Evolutionary conservation across 345 rosid species (phyloP), one percentile per base, ranked within the genome.

Genomic region (Salix purpurea): DNA sequence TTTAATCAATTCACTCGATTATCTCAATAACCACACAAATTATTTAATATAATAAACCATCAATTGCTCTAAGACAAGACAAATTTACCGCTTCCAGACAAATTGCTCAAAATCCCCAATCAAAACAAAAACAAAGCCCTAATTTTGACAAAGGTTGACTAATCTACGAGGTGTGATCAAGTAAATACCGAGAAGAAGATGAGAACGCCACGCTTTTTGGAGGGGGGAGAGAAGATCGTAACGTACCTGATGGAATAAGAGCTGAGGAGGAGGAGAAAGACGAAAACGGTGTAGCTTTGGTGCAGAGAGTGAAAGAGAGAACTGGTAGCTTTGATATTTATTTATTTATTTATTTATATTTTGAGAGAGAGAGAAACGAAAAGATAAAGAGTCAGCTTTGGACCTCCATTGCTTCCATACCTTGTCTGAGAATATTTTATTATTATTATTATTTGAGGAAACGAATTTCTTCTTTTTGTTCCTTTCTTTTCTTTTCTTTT

Each of bases 381-480:
- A 36, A 44, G 82, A 69, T 58, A 68, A 74, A 69, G 67, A 65
- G 44, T 68, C 77, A 67, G 79, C 76, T 76, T 80, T 80, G 58
- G 68, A 54, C 54, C 70, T 76, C 79, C 77, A 60, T 66, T 72
- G 77, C 77, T 72, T 72, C 70, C 9, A 69, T 66, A 67, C 64
- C 15, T 50, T 23, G 19, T 65, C 81, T 52, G 72, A 32, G 71
- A 62, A 65, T 73, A 50, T 76, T 26, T 62, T 67, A 24, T 60
- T 21, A 34, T 21, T n/a, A 10, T 36, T 0, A 54, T 12, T 58
- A 28, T 28, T 62, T 6, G 12, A n/a, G 72, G 6, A 19, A n/a
- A 67, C 26, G 40, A 67, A 67, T n/a, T 32, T 36, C 50, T 21
- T 23, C 30, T 68, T 69, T 54, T 23, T 28, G 34, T 24, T 39